Evolutionary conservation across 2,329 filamentous ascomycete genomes (phyloP).

Genomic region (Hypomyces perniciosus): DNA sequence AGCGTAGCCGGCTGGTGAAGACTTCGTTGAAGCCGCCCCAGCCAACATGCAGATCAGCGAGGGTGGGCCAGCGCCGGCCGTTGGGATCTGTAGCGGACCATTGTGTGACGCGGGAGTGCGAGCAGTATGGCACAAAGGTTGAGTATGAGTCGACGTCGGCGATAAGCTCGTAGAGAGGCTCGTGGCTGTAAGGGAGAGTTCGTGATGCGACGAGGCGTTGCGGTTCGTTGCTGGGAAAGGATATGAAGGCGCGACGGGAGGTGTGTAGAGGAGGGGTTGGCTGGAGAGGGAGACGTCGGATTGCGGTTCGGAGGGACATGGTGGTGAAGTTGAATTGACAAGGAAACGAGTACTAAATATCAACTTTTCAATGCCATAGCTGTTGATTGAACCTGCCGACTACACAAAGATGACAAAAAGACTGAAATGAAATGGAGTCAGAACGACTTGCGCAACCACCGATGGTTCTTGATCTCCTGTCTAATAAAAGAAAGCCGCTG

Average conservation of each 20-base stretch:
- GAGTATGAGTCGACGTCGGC: constrained; percentile 82
- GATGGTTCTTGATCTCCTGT: too few species aligned
- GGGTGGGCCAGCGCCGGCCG: constrained; percentile 57
- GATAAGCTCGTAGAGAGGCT: constrained; percentile 74
- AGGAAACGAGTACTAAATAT: background rate
- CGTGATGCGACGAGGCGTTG: constrained; percentile 69
- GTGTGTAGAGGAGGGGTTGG: constrained; percentile 2
- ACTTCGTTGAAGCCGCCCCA: constrained; percentile 79
- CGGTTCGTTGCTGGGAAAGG: constrained; percentile 26
- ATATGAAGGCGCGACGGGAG: constrained; percentile 34
- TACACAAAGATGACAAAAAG: background rate
- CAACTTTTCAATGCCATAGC: background rate
- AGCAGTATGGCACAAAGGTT: constrained; percentile 88
- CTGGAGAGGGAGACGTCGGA: background rate
- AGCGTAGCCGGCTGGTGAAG: constrained; percentile 75
- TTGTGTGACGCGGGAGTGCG: constrained; percentile 66
- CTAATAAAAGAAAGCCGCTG: too few species aligned
- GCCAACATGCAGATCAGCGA: constrained; percentile 75
- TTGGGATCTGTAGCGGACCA: constrained; percentile 54
- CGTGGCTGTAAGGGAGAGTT: constrained; percentile 66
- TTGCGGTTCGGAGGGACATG: constrained; percentile 14
- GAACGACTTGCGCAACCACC: background rate
- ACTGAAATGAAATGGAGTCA: background rate
- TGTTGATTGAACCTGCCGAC: background rate
- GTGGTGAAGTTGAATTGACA: background rate